phyloP scores from a whole-genome alignment of 2,329 filamentous ascomycete genomes.

The Rutstroemia sp. region DNA sequence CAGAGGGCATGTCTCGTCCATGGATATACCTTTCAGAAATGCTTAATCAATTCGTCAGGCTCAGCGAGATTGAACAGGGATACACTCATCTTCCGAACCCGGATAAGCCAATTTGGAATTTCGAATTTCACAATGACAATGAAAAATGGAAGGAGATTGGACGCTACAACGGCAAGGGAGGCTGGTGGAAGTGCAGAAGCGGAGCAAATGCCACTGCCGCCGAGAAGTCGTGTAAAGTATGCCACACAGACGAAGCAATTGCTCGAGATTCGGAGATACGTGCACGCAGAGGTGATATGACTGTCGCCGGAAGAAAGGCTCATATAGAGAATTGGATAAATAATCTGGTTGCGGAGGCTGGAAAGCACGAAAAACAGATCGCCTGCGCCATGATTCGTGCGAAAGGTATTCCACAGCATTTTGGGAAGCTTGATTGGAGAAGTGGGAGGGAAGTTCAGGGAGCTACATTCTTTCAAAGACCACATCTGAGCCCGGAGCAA shows the following conservation, averaged over 20 bases:
- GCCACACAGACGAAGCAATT: neutral
- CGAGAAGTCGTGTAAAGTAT: slow-evolving; percentile 17
- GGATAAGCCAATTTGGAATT: slow-evolving; percentile 14
- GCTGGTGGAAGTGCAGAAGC: slow-evolving; percentile 26
- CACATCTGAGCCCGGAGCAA: no score
- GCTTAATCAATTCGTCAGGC: slow-evolving; percentile 14
- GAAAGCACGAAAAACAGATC: neutral
- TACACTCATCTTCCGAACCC: slow-evolving; percentile 5
- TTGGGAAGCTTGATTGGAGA: neutral
- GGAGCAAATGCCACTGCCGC: slow-evolving; percentile 12
- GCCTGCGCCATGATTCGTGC: neutral
- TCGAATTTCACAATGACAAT: slow-evolving; percentile 20
- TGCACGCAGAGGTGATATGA: neutral
- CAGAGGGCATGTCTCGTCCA: slow-evolving; percentile 11
- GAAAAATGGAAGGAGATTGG: slow-evolving; percentile 19
- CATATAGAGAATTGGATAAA: slow-evolving; percentile 2
- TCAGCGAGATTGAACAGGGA: slow-evolving; percentile 14
- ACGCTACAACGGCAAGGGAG: slow-evolving; percentile 9
- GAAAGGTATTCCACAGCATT: neutral
- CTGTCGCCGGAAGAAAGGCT: neutral
- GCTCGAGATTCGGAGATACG: neutral
- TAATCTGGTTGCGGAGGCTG: neutral
- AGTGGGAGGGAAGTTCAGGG: neutral
- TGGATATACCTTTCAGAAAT: slow-evolving; percentile 16
- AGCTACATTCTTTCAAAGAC: no score